phyloP scores from a whole-genome alignment of 2,329 filamentous ascomycete species.

The Penicillium rolfsii region DNA sequence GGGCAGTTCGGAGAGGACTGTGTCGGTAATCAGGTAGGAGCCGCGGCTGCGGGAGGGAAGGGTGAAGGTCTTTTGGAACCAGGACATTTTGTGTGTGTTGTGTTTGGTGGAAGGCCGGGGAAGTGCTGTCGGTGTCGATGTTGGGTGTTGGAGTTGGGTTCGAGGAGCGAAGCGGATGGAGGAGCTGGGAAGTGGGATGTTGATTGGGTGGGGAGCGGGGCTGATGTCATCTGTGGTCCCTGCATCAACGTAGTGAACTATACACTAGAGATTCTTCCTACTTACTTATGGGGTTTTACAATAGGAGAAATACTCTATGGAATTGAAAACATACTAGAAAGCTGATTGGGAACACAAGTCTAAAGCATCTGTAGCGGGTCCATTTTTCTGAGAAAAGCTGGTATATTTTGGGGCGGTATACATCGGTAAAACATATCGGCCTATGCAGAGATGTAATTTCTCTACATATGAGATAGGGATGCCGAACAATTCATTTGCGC shows the following conservation, averaged over 20 bases:
- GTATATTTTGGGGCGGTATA: no score
- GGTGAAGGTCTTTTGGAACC: constrained; percentile 83
- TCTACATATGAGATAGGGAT: no score
- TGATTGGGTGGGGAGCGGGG: not conserved
- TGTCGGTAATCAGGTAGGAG: constrained; percentile 85
- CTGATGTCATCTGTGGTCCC: constrained; percentile 3
- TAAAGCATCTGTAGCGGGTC: no score
- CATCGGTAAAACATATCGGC: no score
- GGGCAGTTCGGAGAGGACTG: constrained; percentile 70
- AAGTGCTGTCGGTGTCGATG: constrained; percentile 11
- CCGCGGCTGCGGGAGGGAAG: constrained; percentile 78
- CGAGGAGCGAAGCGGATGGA: constrained; percentile 12
- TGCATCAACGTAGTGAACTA: not conserved
- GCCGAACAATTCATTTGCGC: no score
- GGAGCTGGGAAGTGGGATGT: not conserved
- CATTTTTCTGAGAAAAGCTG: no score
- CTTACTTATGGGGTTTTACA: not conserved
- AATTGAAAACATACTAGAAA: no score
- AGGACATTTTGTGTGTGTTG: constrained; percentile 55
- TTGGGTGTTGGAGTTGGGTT: constrained; percentile 25
- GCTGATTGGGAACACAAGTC: no score
- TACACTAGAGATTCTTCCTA: not conserved
- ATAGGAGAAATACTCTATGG: not conserved
- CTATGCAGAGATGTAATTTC: no score
- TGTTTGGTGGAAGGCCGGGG: not conserved